Conservation (phyloP, 495 filamentous ascomycete species). For the Apiosordaria backusii region DNA sequence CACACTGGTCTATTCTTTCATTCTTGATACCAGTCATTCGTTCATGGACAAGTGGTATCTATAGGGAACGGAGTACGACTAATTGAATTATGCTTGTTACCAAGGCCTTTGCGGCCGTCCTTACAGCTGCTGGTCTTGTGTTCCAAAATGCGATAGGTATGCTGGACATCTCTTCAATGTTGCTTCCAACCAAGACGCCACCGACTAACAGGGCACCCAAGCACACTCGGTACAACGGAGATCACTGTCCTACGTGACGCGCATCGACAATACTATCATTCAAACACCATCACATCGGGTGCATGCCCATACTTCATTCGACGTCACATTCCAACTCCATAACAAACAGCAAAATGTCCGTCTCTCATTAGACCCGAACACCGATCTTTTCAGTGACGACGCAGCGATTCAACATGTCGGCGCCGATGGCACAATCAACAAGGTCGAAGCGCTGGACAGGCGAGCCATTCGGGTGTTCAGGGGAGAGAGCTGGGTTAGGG, state of each 20-base stretch:
- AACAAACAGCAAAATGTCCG: conserved; percentile 65
- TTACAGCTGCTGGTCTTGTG: conserved; percentile 31
- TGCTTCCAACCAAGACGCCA: conserved; percentile 11
- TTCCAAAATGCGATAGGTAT: conserved; percentile 33
- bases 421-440: conserved; percentile 60
- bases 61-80: not conserved
- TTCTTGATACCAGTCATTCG: not conserved
- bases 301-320: conserved; percentile 74
- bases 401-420: conserved; percentile 69
- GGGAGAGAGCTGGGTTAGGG: conserved; percentile 69
- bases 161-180: not conserved
- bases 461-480: conserved; percentile 77
- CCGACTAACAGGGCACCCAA: conserved; percentile 11
- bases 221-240: conserved; percentile 74
- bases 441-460: conserved; percentile 63
- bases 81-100: conserved; percentile 31
- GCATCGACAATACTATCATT: conserved; percentile 71
- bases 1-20: not conserved
- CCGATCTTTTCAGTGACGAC: conserved; percentile 78
- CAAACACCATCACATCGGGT: conserved; percentile 75
- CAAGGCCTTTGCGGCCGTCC: conserved; percentile 35
- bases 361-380: conserved; percentile 82
- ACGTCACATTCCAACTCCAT: conserved; percentile 74
- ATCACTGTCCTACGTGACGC: conserved; percentile 69
- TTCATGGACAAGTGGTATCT: conserved; percentile 17